Conservation (phyloP, 2,329 filamentous ascomycete genomes). For the Cladophialophora immunda region DNA sequence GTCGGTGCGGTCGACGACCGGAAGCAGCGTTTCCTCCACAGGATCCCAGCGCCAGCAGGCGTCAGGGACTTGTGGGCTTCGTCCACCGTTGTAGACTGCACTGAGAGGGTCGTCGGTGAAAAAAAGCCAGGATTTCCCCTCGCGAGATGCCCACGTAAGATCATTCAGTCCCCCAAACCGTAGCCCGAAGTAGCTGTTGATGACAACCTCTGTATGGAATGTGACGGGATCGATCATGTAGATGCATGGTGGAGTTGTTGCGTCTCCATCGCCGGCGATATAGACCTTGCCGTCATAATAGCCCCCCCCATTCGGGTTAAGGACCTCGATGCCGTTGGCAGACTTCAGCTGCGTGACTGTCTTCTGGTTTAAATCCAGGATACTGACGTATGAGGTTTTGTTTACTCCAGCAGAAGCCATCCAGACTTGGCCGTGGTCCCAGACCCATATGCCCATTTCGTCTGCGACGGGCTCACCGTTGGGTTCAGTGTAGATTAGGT, state of each 20-base stretch:
- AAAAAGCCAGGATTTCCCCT: background rate
- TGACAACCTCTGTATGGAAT: background rate
- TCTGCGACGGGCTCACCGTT: no score
- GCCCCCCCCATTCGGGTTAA: conserved; percentile 10
- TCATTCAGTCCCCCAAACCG: conserved; percentile 1
- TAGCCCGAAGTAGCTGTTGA: conserved; percentile 22
- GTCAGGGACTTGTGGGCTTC: background rate
- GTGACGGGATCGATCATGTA: conserved; percentile 8
- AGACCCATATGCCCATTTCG: conserved; percentile 5
- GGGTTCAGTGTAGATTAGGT: no score
- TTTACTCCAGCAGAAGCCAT: background rate
- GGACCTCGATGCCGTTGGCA: background rate
- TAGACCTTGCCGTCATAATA: conserved; percentile 17
- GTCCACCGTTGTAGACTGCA: conserved; percentile 1
- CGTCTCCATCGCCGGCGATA: background rate
- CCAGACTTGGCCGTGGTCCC: conserved; percentile 10
- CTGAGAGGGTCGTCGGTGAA: conserved; percentile 8
- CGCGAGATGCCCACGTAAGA: conserved; percentile 4
- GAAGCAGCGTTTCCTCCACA: background rate
- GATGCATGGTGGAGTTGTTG: background rate
- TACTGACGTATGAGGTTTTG: conserved; percentile 4
- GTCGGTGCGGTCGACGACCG: conserved; percentile 8
- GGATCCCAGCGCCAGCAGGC: conserved; percentile 7
- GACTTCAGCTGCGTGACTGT: background rate
- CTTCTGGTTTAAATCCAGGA: background rate